phyloP scores from a whole-genome alignment of 352 stramenopile genomes.

The Pythium rishiriense region DNA sequence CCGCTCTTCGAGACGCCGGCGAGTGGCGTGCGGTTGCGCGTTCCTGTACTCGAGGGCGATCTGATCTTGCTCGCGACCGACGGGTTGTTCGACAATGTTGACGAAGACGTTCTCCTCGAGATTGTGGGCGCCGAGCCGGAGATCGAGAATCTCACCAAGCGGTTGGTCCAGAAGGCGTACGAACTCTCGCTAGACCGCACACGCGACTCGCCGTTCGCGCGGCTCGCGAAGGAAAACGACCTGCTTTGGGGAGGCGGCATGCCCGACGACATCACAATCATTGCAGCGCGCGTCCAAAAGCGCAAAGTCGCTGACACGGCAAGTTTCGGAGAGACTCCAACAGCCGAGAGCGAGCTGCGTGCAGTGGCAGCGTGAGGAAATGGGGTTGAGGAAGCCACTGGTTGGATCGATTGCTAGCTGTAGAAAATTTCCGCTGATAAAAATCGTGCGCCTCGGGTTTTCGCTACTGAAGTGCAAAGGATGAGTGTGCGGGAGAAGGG shows the following conservation, averaged over 20 bases:
- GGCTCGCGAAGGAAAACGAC: slow-evolving; percentile 98
- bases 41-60: slow-evolving; percentile 93
- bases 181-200: slow-evolving; percentile 91
- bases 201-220: slow-evolving; percentile 95
- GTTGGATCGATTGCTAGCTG: background rate
- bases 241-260: slow-evolving; percentile 96
- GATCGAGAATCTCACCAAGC: slow-evolving; percentile 74
- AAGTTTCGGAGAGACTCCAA: background rate
- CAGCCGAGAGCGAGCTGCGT: slow-evolving; percentile 6
- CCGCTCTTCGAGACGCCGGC: slow-evolving; percentile 92
- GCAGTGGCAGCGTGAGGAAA: slow-evolving; percentile 9
- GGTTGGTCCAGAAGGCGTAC: slow-evolving; percentile 84
- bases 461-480: no score
- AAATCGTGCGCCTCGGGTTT: background rate
- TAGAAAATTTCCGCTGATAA: background rate
- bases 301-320: slow-evolving; percentile 26
- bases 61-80: slow-evolving; percentile 97
- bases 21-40: slow-evolving; percentile 91
- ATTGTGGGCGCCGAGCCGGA: slow-evolving; percentile 62
- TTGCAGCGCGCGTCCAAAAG: slow-evolving; percentile 61
- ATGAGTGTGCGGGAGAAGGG: no score
- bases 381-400: background rate
- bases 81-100: slow-evolving; percentile 97
- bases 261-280: slow-evolving; percentile 89
- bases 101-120: slow-evolving; percentile 75